These are phyloP conservation scores for Pseudocercospora fijiensis DNA, from an alignment of 2,329 filamentous ascomycete genomes.

Conservation along the genomic window DNA sequence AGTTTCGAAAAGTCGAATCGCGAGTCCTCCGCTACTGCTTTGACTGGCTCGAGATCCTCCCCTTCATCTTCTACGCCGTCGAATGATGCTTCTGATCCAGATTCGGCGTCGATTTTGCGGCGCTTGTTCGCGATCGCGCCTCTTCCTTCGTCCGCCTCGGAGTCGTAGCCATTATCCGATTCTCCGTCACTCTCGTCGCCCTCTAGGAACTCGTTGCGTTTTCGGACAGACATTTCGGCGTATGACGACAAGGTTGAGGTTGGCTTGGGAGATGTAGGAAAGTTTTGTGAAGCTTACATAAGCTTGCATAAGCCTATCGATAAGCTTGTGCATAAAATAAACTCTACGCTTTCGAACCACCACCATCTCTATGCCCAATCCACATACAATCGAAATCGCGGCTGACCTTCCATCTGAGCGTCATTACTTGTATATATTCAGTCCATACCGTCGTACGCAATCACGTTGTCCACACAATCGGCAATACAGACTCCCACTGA, in stretches of 20 bases:
- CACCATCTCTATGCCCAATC: too few relatives aligned
- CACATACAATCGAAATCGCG: too few relatives aligned
- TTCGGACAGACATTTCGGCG: constrained; percentile 52
- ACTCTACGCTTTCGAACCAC: too few relatives aligned
- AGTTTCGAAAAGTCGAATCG: constrained; percentile 21
- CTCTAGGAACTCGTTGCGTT: constrained; percentile 70
- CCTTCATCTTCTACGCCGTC: constrained; percentile 27
- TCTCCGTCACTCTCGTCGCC: constrained; percentile 47
- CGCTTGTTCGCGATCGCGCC: constrained; percentile 60
- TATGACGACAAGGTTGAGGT: neutral
- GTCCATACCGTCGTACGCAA: too few relatives aligned
- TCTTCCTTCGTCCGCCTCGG: constrained; percentile 67
- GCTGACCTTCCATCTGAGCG: too few relatives aligned
- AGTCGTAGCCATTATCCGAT: constrained; percentile 59
- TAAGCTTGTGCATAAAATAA: neutral
- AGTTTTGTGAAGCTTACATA: neutral
- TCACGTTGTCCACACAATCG: too few relatives aligned
- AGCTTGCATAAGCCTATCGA: neutral
- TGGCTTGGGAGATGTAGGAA: neutral
- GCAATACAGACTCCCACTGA: too few relatives aligned
- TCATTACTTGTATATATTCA: too few relatives aligned
- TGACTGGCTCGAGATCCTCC: constrained; percentile 10
- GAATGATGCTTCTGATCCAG: constrained; percentile 31
- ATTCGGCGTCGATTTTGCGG: constrained; percentile 56
- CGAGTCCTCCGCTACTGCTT: constrained; percentile 11